Evolutionary conservation across 1,284 basidiomycete species (phyloP).

Genomic region (Ustilago cynodontis): DNA sequence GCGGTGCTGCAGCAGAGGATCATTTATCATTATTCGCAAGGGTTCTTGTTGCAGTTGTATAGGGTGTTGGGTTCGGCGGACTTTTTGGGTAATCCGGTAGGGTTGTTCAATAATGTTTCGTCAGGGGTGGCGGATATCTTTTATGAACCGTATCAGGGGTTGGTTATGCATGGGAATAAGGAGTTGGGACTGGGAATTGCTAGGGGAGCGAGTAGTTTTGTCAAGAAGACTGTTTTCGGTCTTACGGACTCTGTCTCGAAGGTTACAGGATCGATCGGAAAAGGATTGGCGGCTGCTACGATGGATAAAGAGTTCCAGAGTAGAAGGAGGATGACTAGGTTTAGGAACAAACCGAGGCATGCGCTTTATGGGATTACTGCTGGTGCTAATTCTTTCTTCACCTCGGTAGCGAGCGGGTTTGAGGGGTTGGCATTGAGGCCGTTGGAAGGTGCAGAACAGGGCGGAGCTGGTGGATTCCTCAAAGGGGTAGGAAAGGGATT

Average conservation of each 20-base stretch:
- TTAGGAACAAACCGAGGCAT: constrained; percentile 94
- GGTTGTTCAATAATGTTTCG: constrained; percentile 97
- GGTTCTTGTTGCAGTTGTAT: constrained; percentile 92
- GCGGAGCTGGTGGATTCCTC: constrained; percentile 95
- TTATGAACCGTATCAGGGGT: constrained; percentile 97
- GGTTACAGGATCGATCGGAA: constrained; percentile 95
- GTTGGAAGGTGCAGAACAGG: constrained; percentile 93
- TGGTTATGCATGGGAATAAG: constrained; percentile 95
- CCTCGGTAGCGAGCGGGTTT: constrained; percentile 92
- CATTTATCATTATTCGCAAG: constrained; percentile 92
- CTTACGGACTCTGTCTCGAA: constrained; percentile 95
- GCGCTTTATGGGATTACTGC: constrained; percentile 93
- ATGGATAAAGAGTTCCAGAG: constrained; percentile 96
- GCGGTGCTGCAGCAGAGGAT: constrained; percentile 88
- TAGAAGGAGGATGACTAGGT: constrained; percentile 85
- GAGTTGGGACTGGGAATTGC: constrained; percentile 98
- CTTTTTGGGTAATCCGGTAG: constrained; percentile 85
- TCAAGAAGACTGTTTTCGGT: constrained; percentile 99
- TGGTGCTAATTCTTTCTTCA: constrained; percentile 93
- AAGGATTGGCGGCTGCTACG: constrained; percentile 95
- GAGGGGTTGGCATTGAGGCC: constrained; percentile 97
- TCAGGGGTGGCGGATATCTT: constrained; percentile 99
- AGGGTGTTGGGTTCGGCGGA: constrained; percentile 96
- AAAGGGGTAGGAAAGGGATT: constrained; percentile 97
- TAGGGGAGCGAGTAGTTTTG: constrained; percentile 90